Conservation (phyloP, 208 protist genomes). For the Trypanosoma vivax region DNA sequence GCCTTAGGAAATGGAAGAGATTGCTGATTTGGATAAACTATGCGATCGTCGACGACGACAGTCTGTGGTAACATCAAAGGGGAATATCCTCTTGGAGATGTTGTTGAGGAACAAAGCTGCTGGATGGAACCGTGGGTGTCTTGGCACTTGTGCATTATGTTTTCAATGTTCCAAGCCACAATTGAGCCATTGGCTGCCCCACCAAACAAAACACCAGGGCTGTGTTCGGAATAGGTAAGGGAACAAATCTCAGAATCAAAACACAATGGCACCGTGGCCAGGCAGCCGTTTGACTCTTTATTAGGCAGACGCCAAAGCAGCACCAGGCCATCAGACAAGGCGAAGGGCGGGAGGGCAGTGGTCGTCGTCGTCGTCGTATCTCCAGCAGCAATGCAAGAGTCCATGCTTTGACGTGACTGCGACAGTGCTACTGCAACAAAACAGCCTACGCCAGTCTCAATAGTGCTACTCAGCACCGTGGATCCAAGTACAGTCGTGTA, state of each 20-base stretch:
- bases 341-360: background rate
- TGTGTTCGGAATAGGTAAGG: constrained; percentile 10
- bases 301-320: constrained; percentile 43
- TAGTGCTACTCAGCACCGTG: background rate
- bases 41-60: too few relatives aligned
- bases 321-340: constrained; percentile 33
- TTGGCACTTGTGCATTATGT: constrained; percentile 4
- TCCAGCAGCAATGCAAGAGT: background rate
- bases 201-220: constrained; percentile 17
- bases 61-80: too few relatives aligned
- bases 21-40: constrained; percentile 1
- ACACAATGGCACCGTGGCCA: background rate
- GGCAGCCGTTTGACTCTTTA: background rate
- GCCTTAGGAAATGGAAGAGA: constrained; percentile 60
- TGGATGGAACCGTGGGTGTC: too few relatives aligned
- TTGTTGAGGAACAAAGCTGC: too few relatives aligned
- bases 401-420: too few relatives aligned
- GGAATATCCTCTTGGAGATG: too few relatives aligned
- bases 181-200: constrained; percentile 15
- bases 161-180: constrained; percentile 16
- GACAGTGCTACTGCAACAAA: constrained; percentile 8
- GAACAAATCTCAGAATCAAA: constrained; percentile 13
- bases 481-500: constrained; percentile 12
- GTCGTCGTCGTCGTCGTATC: background rate
- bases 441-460: background rate